Percentiles rank a stretch among this genome's conserved stretches.
phyloP scores from a whole-genome alignment of 768 basidiomycete genomes.

The Ramaria rubella region DNA sequence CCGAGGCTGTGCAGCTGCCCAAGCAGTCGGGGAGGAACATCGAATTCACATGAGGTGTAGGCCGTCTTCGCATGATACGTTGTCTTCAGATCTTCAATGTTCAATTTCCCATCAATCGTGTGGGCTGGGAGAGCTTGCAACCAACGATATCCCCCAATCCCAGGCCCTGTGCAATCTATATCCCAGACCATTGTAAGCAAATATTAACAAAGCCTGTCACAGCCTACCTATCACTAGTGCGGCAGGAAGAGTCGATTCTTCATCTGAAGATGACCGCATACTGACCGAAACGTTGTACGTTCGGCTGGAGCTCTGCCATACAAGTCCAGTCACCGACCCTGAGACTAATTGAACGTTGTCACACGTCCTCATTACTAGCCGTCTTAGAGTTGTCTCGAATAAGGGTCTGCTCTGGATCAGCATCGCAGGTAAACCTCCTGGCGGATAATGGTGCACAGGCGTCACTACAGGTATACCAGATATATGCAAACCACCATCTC shows the following conservation, averaged over 20 bases:
- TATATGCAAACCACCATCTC: background rate
- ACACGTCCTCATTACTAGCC: slow-evolving; percentile 14
- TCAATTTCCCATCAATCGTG: background rate
- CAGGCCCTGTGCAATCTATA: slow-evolving; percentile 21
- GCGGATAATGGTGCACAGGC: background rate
- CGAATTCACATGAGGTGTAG: slow-evolving; percentile 15
- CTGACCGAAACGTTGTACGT: slow-evolving; percentile 7
- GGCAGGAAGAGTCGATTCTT: slow-evolving; percentile 6
- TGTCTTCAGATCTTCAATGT: slow-evolving; percentile 9
- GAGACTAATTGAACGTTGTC: slow-evolving; percentile 16
- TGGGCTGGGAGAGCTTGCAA: slow-evolving; percentile 5
- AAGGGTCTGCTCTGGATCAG: slow-evolving; percentile 9
- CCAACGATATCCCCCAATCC: slow-evolving; percentile 18
- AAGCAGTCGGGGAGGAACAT: slow-evolving; percentile 8
- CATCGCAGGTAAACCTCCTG: slow-evolving; percentile 4
- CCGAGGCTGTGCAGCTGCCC: background rate
- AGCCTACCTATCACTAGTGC: slow-evolving; percentile 18
- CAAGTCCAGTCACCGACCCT: slow-evolving; percentile 15
- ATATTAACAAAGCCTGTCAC: too few species aligned
- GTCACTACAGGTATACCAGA: slow-evolving; percentile 2
- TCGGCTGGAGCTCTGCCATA: background rate
- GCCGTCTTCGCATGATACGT: slow-evolving; percentile 17
- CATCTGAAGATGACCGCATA: slow-evolving; percentile 11
- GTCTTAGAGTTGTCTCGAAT: slow-evolving; percentile 19
- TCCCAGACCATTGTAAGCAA: background rate